Evolutionary conservation across 495 filamentous ascomycete genomes (phyloP), one percentile per base, ranked within the genome.

Genomic region (Hyaloscypha hepaticicola): DNA sequence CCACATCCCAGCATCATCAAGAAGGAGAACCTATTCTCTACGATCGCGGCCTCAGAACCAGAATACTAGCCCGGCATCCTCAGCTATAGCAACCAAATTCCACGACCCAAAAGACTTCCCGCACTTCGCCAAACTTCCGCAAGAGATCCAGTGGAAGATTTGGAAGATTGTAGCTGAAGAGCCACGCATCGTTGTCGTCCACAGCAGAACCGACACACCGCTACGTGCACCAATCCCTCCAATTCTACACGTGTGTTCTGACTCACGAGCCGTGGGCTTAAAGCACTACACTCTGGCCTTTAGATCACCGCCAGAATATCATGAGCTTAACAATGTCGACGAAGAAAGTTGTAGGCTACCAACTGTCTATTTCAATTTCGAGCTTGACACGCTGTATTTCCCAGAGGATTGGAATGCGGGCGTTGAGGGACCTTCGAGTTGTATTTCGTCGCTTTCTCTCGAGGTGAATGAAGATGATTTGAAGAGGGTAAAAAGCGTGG

Each of bases 201-300:
- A 50, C 48, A 24, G 5, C 48, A 50, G 19, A 50, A 50, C 48
- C 48, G 19, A 50, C 19, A 50, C 5, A 5, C 5, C 5, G 48
- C 48, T 50, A 5, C 48, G 48, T 50, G 5, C 48, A 50, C 19
- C 48, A 5, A 50, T 50, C 48, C 48, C 48, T 50, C 48, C 48
- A 50, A 50, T 50, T 50, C 48, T 50, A 16, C 48, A 50, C 19
- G 48, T 50, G 48, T 50, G 48, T 16, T 50, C 48, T n/a, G 48
- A 50, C 5, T 50, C 48, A 5, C 48, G 48, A 50, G 5, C 48
- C 19, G 48, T 50, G 22, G 48, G 48, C 19, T 16, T 50, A 50
- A 50, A 50, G 48, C 48, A 50, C 48, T 50, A 50, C 19, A 50
- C 48, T 50, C 48, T 50, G 5, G 48, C 48, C 48, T 50, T 50